Evolutionary conservation across 768 basidiomycete genomes (phyloP).

Genomic region (Ramaria sp.): DNA sequence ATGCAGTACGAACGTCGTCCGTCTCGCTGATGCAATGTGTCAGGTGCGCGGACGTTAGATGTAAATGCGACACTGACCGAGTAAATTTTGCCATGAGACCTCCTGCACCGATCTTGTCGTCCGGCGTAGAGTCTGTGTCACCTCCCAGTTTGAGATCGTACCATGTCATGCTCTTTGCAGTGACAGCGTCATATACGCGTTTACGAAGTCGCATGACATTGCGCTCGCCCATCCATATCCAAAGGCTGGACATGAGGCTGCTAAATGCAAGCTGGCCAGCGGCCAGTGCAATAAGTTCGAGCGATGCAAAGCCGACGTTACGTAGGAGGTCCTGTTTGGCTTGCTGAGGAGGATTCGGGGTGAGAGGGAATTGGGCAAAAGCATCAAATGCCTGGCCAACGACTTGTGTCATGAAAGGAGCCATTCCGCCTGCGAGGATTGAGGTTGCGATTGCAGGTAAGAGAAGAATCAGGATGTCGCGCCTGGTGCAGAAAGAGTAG

Average conservation of each 20-base stretch:
- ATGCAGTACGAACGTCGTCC: slow-evolving; percentile 82
- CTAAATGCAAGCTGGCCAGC: slow-evolving; percentile 59
- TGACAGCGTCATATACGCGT: slow-evolving; percentile 58
- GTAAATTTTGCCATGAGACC: slow-evolving; percentile 92
- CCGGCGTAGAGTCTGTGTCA: slow-evolving; percentile 30
- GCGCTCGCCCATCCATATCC: slow-evolving; percentile 83
- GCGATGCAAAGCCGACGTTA: slow-evolving; percentile 46
- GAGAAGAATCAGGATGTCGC: slow-evolving; percentile 47
- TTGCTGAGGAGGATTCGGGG: slow-evolving; percentile 26
- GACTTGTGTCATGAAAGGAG: slow-evolving; percentile 79
- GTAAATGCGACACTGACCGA: slow-evolving; percentile 34
- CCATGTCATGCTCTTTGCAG: slow-evolving; percentile 74
- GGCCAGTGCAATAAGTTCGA: slow-evolving; percentile 59
- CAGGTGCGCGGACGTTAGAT: background rate
- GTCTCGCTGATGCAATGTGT: slow-evolving; percentile 57
- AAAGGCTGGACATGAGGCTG: slow-evolving; percentile 64
- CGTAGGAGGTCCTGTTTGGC: slow-evolving; percentile 44
- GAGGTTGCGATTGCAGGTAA: slow-evolving; percentile 56
- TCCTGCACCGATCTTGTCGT: slow-evolving; percentile 51
- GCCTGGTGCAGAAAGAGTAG: slow-evolving; percentile 51
- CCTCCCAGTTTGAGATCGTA: slow-evolving; percentile 72
- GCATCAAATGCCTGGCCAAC: slow-evolving; percentile 69
- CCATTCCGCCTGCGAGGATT: slow-evolving; percentile 54
- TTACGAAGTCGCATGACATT: slow-evolving; percentile 60
- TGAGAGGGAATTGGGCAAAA: slow-evolving; percentile 48